Evolutionary conservation across 768 basidiomycete genomes (phyloP), one percentile per base, ranked within the genome.

Genomic region (Mycena filopes): DNA sequence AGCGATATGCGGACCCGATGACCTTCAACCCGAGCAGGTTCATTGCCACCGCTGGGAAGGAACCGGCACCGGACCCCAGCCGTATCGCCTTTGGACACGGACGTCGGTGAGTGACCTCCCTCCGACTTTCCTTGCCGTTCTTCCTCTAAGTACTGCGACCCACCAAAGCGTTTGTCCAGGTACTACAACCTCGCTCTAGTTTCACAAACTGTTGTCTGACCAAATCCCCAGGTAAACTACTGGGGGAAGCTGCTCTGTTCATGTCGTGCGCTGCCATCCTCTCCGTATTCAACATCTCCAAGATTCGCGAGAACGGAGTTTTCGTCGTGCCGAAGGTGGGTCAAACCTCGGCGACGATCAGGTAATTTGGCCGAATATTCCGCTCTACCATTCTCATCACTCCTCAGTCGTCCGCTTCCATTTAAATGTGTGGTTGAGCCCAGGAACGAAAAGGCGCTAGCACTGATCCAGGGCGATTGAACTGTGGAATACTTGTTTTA

Each of bases 11-110:
- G 7, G 26, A 65, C 41, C 67, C 67, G 0, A 68, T 68, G 67
- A 47, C 20, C 4, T 68, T 68, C 40, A 42, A 68, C 23, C 67
- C 67, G 15, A 60, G 33, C 29, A 41, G 67, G 40, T 68, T 68
- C 47, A 47, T 66, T n/a, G 45, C 60, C 12, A 38, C 48, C 5
- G 38, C 7, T 7, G 26, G 21, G 1, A 60, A 59, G 40, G 13
- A 20, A 12, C 45, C 63, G 1, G 67, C 65, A 28, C 45, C 7
- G 5, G 63, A 68, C 47, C 67, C 63, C 25, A 20, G 45, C 1
- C 10, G 29, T 3, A 55, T 64, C 10, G 58, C 38, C 28, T 68
- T 63, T 18, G 67, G 67, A 7, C 60, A 48, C 25, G 63, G 67
- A 10, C 63, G 67, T 3, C 61, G 63, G 67, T 65, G 33, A 47